Evolutionary conservation across 2,329 filamentous ascomycete genomes (phyloP).

Genomic region (Xylaria sp.): DNA sequence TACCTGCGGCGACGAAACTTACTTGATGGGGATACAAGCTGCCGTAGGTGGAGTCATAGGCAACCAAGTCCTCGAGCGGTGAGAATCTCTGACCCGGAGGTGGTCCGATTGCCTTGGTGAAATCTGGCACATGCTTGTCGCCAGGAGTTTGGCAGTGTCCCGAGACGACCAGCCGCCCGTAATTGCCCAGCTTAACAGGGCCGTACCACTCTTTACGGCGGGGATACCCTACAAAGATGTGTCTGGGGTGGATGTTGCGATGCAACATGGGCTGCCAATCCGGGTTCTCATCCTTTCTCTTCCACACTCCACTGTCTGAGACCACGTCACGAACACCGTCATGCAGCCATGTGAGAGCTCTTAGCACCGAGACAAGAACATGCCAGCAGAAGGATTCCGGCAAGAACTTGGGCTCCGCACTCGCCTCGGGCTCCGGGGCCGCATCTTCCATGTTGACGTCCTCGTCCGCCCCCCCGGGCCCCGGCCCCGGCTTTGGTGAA

Average conservation of each 20-base stretch:
- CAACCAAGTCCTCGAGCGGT: conserved; percentile 30
- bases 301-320: conserved; percentile 6
- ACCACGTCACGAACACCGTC: conserved; percentile 47
- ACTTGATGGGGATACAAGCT: conserved; percentile 37
- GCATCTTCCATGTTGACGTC: conserved; percentile 28
- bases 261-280: conserved; percentile 61
- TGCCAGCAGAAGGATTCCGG: conserved; percentile 63
- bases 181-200: conserved; percentile 59
- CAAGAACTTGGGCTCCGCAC: conserved; percentile 42
- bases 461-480: conserved; percentile 16
- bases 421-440: not conserved
- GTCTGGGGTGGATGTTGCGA: conserved; percentile 51
- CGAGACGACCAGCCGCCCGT: conserved; percentile 48
- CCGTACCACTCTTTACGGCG: conserved; percentile 57
- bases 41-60: conserved; percentile 20
- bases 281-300: conserved; percentile 35
- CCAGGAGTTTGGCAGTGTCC: conserved; percentile 39
- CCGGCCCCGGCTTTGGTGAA: not conserved
- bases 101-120: conserved; percentile 36
- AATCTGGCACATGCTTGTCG: conserved; percentile 10
- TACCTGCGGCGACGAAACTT: conserved; percentile 12
- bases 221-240: conserved; percentile 58
- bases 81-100: conserved; percentile 13
- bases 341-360: conserved; percentile 59
- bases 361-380: conserved; percentile 53